These are phyloP conservation scores for Hibiscus mutabilis DNA, from an alignment of 345 rosid species.

Conservation along the genomic window DNA sequence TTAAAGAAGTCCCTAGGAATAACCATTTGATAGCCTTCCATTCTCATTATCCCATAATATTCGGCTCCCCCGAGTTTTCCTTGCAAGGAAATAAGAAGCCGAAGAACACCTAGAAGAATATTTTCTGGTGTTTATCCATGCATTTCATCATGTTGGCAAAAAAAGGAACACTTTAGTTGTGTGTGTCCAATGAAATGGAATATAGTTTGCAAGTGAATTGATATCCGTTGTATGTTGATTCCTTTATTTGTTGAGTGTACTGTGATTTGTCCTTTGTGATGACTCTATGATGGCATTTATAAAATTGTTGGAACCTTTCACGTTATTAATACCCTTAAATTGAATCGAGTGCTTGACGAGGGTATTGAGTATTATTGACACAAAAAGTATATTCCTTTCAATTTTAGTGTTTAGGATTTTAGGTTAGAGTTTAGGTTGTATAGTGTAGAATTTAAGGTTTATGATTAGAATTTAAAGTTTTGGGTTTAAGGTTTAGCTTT, in stretches of 20 bases:
- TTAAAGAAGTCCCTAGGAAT: slow-evolving; percentile 71
- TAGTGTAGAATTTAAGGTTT: too few relatives aligned
- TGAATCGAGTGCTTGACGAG: not conserved
- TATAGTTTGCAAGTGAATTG: not conserved
- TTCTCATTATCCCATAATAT: slow-evolving; percentile 8
- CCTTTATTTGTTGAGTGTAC: not conserved
- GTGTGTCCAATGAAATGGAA: slow-evolving; percentile 17
- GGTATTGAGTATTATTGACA: not conserved
- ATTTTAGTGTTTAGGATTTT: too few relatives aligned
- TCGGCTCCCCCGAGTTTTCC: slow-evolving; percentile 22
- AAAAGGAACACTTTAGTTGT: not conserved
- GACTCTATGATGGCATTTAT: not conserved
- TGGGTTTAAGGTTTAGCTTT: too few relatives aligned
- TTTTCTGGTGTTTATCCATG: slow-evolving; percentile 12
- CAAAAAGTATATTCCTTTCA: not conserved
- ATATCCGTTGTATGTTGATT: not conserved
- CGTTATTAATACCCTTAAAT: not conserved
- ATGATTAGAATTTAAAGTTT: too few relatives aligned
- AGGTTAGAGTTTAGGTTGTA: too few relatives aligned
- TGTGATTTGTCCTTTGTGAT: not conserved
- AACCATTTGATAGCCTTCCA: slow-evolving; percentile 31
- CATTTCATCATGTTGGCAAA: slow-evolving; percentile 17
- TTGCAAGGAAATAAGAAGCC: slow-evolving; percentile 57
- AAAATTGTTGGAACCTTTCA: not conserved
- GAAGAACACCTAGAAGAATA: slow-evolving; percentile 31